Percentiles rank a stretch among this genome's conserved stretches.
phyloP scores from a whole-genome alignment of 1,284 basidiomycete genomes.

The Fistulina hepatica region DNA sequence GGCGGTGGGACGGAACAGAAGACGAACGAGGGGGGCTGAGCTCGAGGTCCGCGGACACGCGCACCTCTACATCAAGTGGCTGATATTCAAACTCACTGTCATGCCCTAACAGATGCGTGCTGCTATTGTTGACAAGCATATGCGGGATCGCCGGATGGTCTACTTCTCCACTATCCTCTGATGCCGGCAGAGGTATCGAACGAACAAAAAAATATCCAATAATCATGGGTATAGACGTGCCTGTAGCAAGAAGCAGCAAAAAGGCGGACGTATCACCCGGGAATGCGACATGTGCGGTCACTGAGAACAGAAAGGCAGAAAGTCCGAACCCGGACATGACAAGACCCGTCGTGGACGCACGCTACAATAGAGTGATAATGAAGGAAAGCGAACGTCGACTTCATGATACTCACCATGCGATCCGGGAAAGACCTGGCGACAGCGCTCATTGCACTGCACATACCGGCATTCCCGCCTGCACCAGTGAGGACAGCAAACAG shows the following conservation, averaged over 20 bases:
- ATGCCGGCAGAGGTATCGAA: constrained; percentile 40
- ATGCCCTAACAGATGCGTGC: too few species aligned
- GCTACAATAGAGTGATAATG: constrained; percentile 24
- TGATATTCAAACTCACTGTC: too few species aligned
- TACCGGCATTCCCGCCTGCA: constrained; percentile 48
- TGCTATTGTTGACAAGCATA: too few species aligned
- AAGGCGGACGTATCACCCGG: constrained; percentile 65
- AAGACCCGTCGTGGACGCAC: constrained; percentile 61
- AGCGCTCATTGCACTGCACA: constrained; percentile 45
- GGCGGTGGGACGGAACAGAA: not conserved
- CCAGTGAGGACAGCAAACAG: constrained; percentile 40
- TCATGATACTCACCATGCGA: constrained; percentile 27
- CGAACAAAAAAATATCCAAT: constrained; percentile 54
- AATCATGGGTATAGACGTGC: constrained; percentile 60
- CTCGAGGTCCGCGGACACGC: not conserved
- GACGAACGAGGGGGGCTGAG: not conserved
- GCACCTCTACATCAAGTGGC: not conserved
- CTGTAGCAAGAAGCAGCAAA: constrained; percentile 57
- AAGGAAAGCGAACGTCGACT: not conserved
- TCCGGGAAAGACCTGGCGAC: constrained; percentile 59
- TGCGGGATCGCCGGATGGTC: constrained; percentile 11
- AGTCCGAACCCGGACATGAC: constrained; percentile 79
- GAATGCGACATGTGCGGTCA: constrained; percentile 52
- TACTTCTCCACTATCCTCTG: constrained; percentile 11
- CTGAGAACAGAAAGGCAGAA: constrained; percentile 72